Evolutionary conservation across 352 stramenopile genomes (phyloP).

Genomic region (Globisporangium mamillatum): DNA sequence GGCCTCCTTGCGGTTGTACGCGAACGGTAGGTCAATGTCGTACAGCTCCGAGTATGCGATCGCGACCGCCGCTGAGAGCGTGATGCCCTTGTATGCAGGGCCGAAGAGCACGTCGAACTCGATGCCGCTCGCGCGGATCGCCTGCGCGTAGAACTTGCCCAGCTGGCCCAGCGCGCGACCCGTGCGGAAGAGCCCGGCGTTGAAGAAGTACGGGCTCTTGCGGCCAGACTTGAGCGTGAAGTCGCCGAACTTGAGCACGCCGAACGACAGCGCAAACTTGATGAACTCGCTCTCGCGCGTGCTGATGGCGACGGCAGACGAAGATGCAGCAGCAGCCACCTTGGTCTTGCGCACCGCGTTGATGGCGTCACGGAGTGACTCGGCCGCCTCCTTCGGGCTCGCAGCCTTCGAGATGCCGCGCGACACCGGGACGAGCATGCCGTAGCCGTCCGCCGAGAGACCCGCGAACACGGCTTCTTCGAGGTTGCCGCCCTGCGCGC

Average conservation of each 20-base stretch:
- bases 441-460: slow-evolving; percentile 84
- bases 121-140: slow-evolving; percentile 90
- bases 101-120: slow-evolving; percentile 99
- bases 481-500: slow-evolving; percentile 91
- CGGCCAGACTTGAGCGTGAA: slow-evolving; percentile 98
- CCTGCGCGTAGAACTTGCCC: slow-evolving; percentile 92
- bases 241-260: slow-evolving; percentile 97
- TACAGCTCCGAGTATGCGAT: slow-evolving; percentile 91
- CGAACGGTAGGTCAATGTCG: slow-evolving; percentile 92
- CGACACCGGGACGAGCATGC: slow-evolving; percentile 96
- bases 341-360: slow-evolving; percentile 86
- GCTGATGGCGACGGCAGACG: slow-evolving; percentile 6
- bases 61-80: slow-evolving; percentile 92
- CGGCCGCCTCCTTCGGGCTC: slow-evolving; percentile 88
- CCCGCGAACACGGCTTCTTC: slow-evolving; percentile 84
- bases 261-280: slow-evolving; percentile 92
- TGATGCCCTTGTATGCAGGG: slow-evolving; percentile 99
- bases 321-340: slow-evolving; percentile 21
- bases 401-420: slow-evolving; percentile 93
- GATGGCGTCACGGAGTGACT: slow-evolving; percentile 91
- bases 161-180: slow-evolving; percentile 91
- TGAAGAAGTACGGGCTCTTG: slow-evolving; percentile 99
- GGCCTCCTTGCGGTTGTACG: slow-evolving; percentile 99
- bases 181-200: slow-evolving; percentile 96
- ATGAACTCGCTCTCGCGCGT: slow-evolving; percentile 94